Percentiles rank a stretch among this genome's conserved stretches.
phyloP scores from a whole-genome alignment of 2,329 filamentous ascomycete genomes.

The Xylaria sp. region DNA sequence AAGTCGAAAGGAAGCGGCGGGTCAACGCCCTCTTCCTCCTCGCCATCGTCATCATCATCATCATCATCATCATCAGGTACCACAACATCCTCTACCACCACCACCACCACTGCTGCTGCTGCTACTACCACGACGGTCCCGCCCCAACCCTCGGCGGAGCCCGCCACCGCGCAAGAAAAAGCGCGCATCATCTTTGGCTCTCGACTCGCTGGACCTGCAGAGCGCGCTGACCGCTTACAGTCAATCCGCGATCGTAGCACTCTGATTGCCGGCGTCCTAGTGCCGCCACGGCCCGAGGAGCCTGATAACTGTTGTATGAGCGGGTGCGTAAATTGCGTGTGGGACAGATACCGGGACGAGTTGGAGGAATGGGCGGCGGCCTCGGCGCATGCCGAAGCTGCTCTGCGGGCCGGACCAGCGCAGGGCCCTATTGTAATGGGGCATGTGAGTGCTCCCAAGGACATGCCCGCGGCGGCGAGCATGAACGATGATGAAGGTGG shows the following conservation, averaged over 20 bases:
- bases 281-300: constrained; percentile 84
- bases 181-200: constrained; percentile 81
- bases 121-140: background rate
- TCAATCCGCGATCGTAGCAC: constrained; percentile 64
- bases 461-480: constrained; percentile 45
- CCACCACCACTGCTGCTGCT: constrained; percentile 28
- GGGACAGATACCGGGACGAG: constrained; percentile 90
- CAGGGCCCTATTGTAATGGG: too few relatives aligned
- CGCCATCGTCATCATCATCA: constrained; percentile 23
- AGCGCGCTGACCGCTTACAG: constrained; percentile 65
- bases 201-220: constrained; percentile 73
- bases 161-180: constrained; percentile 57
- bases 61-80: constrained; percentile 39
- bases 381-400: constrained; percentile 65
- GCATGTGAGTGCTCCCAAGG: constrained; percentile 21
- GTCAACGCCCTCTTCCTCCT: too few relatives aligned
- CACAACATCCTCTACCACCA: constrained; percentile 5
- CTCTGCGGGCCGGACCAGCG: constrained; percentile 49
- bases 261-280: constrained; percentile 76
- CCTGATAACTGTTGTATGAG: constrained; percentile 99
- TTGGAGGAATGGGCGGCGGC: constrained; percentile 84
- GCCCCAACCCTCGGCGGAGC: constrained; percentile 41
- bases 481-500: constrained; percentile 85
- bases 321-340: constrained; percentile 96
- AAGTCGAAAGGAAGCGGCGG: constrained; percentile 29